Evolutionary conservation across 2,329 filamentous ascomycete genomes (phyloP).

Genomic region (Tolypocladium cylindrosporum): DNA sequence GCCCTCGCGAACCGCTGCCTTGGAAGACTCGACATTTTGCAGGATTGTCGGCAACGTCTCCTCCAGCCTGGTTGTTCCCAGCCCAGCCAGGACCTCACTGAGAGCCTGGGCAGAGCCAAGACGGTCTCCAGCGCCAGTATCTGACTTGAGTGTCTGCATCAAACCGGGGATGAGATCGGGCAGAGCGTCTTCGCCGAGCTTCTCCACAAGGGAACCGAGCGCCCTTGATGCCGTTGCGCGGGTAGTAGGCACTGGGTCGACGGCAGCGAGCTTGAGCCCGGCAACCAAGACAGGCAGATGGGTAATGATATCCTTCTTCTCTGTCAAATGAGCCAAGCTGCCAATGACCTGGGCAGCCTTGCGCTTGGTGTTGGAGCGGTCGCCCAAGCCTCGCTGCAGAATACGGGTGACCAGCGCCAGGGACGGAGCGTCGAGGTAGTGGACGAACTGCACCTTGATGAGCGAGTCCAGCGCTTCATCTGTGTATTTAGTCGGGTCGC

Average conservation of each 20-base stretch:
- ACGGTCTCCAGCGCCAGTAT: conserved; percentile 91
- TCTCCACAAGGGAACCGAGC: conserved; percentile 92
- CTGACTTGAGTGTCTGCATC: conserved; percentile 95
- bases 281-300: conserved; percentile 89
- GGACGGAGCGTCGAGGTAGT: conserved; percentile 96
- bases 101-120: conserved; percentile 94
- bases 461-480: conserved; percentile 87
- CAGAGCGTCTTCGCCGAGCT: conserved; percentile 90
- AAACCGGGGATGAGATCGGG: conserved; percentile 95
- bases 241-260: conserved; percentile 93
- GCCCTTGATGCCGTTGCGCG: conserved; percentile 93
- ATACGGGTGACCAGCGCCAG: conserved; percentile 92
- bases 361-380: conserved; percentile 88
- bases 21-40: conserved; percentile 88
- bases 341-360: conserved; percentile 97
- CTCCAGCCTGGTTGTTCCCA: conserved; percentile 85
- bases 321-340: conserved; percentile 91
- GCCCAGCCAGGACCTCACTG: conserved; percentile 87
- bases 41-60: conserved; percentile 94
- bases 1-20: conserved; percentile 84
- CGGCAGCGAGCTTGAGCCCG: conserved; percentile 77
- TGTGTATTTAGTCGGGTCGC: conserved; percentile 94
- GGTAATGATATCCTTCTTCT: conserved; percentile 84
- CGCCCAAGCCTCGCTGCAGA: conserved; percentile 80
- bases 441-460: conserved; percentile 96